Conservation (phyloP, 2,329 filamentous ascomycete species). For the Aspergillus fischeri region DNA sequence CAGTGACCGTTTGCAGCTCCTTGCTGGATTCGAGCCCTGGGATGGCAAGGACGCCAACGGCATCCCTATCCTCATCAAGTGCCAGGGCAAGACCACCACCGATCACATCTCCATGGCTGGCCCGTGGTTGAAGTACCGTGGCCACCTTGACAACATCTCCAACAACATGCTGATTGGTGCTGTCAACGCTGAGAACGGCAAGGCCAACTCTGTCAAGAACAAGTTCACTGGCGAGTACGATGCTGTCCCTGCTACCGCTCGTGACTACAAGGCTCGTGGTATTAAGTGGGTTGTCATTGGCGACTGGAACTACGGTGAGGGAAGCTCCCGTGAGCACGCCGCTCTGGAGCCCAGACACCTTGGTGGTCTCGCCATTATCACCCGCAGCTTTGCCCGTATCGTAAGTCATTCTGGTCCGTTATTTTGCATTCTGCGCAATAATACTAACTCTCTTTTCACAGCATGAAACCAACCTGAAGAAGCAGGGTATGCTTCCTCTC, state of each 20-base stretch:
- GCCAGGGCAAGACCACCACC: slow-evolving; percentile 91
- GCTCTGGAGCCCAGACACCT: slow-evolving; percentile 97
- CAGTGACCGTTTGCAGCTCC: slow-evolving; percentile 90
- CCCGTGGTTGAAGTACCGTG: slow-evolving; percentile 98
- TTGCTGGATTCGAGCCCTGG: slow-evolving; percentile 82
- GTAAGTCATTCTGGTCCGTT: slow-evolving; percentile 34
- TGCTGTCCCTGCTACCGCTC: slow-evolving; percentile 86
- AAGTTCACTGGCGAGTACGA: slow-evolving; percentile 75
- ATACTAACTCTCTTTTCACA: slow-evolving; percentile 22
- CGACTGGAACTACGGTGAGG: slow-evolving; percentile 99
- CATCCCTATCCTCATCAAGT: slow-evolving; percentile 93
- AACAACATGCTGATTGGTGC: slow-evolving; percentile 99
- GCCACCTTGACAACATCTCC: slow-evolving; percentile 98
- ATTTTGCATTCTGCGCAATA: background rate
- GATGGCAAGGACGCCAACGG: slow-evolving; percentile 83
- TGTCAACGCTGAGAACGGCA: slow-evolving; percentile 89
- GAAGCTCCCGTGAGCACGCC: slow-evolving; percentile 94
- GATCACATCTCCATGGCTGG: slow-evolving; percentile 98
- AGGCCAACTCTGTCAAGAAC: slow-evolving; percentile 98
- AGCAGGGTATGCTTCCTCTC: slow-evolving; percentile 99
- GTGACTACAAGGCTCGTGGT: slow-evolving; percentile 97
- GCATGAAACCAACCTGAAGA: slow-evolving; percentile 99
- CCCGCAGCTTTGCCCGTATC: slow-evolving; percentile 93
- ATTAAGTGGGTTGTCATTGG: slow-evolving; percentile 96
- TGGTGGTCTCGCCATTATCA: slow-evolving; percentile 94